Percentiles rank a stretch among this genome's conserved stretches.
These are phyloP conservation scores for Vinca minor DNA, from an alignment of 257 asterid genomes.

Conservation along the genomic window DNA sequence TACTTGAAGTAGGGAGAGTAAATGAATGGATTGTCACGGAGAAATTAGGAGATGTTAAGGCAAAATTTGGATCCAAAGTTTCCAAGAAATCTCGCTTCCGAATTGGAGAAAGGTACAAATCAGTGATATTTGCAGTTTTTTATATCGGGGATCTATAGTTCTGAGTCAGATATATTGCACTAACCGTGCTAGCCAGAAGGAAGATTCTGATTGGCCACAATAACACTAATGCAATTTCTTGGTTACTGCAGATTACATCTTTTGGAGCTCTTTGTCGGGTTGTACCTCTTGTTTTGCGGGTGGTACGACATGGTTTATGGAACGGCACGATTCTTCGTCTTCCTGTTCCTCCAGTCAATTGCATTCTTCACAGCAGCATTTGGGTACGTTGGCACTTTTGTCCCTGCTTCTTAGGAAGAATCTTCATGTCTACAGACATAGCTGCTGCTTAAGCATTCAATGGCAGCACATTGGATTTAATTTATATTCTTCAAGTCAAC, in stretches of 20 bases:
- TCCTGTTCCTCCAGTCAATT: constrained; percentile 26
- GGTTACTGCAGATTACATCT: constrained; percentile 20
- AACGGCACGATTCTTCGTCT: constrained; percentile 22
- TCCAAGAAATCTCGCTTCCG: constrained; percentile 24
- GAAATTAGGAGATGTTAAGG: constrained; percentile 55
- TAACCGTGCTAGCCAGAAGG: no score
- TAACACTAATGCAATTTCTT: no score
- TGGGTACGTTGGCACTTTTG: constrained; percentile 31
- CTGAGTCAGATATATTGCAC: no score
- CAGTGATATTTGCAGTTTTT: no score
- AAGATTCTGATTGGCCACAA: no score
- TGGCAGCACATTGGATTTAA: background rate
- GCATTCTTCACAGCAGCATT: constrained; percentile 31
- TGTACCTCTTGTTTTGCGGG: constrained; percentile 27
- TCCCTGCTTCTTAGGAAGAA: constrained; percentile 15
- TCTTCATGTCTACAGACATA: no score
- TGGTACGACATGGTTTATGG: constrained; percentile 25
- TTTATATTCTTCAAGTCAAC: background rate
- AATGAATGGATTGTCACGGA: constrained; percentile 85
- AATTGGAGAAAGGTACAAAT: constrained; percentile 34
- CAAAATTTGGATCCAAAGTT: constrained; percentile 26
- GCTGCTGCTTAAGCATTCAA: background rate
- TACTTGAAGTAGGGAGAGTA: constrained; percentile 46
- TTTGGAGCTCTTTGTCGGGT: constrained; percentile 25
- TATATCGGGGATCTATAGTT: no score